These are phyloP conservation scores for Mycotypha africana DNA, from an alignment of 371 early-diverging fungal genomes.

Conservation along the genomic window DNA sequence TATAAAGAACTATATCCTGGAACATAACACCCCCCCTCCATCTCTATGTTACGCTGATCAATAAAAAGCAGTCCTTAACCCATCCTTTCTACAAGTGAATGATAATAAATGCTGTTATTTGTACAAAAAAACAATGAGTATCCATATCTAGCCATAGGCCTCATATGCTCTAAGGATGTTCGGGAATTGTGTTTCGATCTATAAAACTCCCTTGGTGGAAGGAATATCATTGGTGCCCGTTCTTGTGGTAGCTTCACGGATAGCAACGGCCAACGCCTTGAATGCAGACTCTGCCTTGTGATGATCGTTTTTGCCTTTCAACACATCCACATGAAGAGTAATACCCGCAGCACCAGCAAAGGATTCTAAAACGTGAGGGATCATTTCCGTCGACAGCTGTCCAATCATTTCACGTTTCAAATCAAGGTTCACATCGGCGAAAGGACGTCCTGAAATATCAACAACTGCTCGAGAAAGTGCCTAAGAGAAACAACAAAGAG, in stretches of 20 bases:
- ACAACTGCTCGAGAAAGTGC: constrained; percentile 93
- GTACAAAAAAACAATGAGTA: too few species aligned
- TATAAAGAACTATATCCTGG: too few species aligned
- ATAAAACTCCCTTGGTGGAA: constrained; percentile 90
- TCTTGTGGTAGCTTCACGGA: constrained; percentile 74
- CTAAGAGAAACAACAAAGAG: constrained; percentile 20
- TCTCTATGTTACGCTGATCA: too few species aligned
- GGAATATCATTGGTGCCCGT: constrained; percentile 86
- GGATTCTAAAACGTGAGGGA: constrained; percentile 89
- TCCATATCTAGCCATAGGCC: too few species aligned
- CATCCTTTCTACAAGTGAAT: too few species aligned
- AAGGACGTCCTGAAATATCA: constrained; percentile 94
- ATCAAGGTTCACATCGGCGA: constrained; percentile 75
- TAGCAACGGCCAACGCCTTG: constrained; percentile 94
- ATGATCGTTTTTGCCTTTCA: constrained; percentile 92
- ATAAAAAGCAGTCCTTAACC: too few species aligned
- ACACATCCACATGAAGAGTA: constrained; percentile 92
- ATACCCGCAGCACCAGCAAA: constrained; percentile 91
- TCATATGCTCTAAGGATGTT: too few species aligned
- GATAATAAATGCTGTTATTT: too few species aligned
- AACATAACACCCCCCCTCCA: too few species aligned
- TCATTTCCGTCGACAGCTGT: constrained; percentile 89
- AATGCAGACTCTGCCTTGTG: constrained; percentile 93
- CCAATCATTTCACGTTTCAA: constrained; percentile 91
- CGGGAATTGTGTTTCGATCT: too few species aligned